Evolutionary conservation across 2,329 filamentous ascomycete genomes (phyloP), one percentile per base, ranked within the genome.

Genomic region (Dryadomyces quercivorus): DNA sequence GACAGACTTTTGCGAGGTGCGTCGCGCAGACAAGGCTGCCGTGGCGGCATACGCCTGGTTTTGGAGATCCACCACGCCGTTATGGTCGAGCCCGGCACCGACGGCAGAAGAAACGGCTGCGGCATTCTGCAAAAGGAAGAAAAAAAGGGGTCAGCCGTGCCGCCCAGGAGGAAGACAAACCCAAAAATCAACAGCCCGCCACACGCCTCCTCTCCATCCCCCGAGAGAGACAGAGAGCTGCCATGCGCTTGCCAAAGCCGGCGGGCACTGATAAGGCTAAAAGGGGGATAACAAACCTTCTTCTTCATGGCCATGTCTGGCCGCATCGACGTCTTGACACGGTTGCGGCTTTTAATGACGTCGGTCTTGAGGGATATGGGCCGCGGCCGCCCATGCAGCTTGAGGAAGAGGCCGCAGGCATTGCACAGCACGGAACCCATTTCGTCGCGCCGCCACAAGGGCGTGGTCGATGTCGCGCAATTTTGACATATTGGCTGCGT

Each of bases 321-420:
- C 53, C 81, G 80, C 69, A 82, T 80, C 31, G 60, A 61, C 47
- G 90, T 93, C 77, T 97, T 97, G 63, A 97, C 92, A 60, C 93
- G 84, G 72, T 98, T 98, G 65, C 93, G 89, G 75, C 91, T 96
- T 77, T 98, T 98, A 75, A 98, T 98, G 62, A 97, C 92, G 75
- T 98, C 93, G 50, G 93, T 97, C 78, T 98, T 98, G 63, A 98
- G 80, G 63, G 88, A 95, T 68, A 95, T 96, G 62, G 93, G 93
- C 55, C 93, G 85, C 57, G 93, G 83, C 26, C 91, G 86, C 60
- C 91, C 91, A 68, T 98, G 93, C 62, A 98, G 79, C 78, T 98
- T 98, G 64, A 97, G 80, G 71, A 97, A 98, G 55, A 98, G 80
- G 57, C 93, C 93, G 71, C 93, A 98, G 65, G 93, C 93, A 73